Percentiles rank a stretch among this genome's conserved stretches.
phyloP scores from a whole-genome alignment of 2,329 filamentous ascomycete species.

The Trichoderma arundinaceum region DNA sequence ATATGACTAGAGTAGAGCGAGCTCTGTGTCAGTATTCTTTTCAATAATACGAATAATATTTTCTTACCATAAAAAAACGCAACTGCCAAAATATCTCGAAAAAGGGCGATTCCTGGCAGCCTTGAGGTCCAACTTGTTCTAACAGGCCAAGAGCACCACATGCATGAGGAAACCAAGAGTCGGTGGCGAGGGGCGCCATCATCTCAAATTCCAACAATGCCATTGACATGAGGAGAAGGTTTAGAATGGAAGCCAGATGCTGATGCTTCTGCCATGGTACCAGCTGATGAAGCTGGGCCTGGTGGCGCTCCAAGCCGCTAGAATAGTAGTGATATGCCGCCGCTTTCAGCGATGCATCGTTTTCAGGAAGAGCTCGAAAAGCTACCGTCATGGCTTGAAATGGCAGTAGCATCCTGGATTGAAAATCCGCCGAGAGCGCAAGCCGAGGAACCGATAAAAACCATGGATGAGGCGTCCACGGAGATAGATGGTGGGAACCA shows the following conservation, averaged over 20 bases:
- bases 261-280: not conserved
- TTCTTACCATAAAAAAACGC: conserved; percentile 11
- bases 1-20: not conserved
- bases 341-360: not conserved
- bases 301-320: conserved; percentile 6
- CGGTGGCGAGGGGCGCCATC: conserved; percentile 14
- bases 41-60: too few relatives aligned
- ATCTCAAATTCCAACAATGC: conserved; percentile 29
- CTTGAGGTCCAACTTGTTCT: conserved; percentile 8
- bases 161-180: conserved; percentile 26
- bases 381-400: conserved; percentile 9
- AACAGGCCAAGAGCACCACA: conserved; percentile 11
- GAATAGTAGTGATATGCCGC: conserved; percentile 17
- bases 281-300: conserved; percentile 9
- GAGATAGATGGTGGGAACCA: conserved; percentile 17
- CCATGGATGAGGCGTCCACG: conserved; percentile 28
- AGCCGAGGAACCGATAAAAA: conserved; percentile 9
- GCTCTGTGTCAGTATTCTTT: not conserved
- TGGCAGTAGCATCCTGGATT: not conserved
- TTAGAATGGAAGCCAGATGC: not conserved
- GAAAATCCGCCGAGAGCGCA: conserved; percentile 3
- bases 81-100: conserved; percentile 30
- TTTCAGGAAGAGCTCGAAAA: not conserved
- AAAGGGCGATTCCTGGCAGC: conserved; percentile 25
- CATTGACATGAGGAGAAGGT: conserved; percentile 20